A percentile compares a stretch with the other conserved stretches of the same genome.
These are phyloP conservation scores for Cryptococcus maquisensis DNA, from an alignment of 1,284 basidiomycete species.

Conservation along the genomic window DNA sequence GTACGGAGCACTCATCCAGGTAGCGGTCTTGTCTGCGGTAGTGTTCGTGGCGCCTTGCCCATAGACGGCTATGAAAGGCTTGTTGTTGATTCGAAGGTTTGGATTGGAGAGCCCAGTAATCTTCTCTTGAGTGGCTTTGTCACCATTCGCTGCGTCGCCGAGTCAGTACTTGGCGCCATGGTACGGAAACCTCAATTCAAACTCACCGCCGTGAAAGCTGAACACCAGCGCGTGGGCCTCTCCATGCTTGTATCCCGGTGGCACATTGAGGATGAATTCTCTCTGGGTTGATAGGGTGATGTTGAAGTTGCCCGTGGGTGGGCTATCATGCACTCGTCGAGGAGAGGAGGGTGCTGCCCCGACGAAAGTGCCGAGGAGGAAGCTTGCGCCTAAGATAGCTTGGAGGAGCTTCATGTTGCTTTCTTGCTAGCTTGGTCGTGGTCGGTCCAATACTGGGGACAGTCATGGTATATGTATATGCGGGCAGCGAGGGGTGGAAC, in stretches of 20 bases:
- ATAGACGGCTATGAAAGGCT: slow-evolving; percentile 24
- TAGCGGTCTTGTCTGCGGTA: slow-evolving; percentile 17
- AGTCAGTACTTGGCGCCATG: neutral
- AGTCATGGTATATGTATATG: too few species aligned
- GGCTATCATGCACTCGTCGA: neutral
- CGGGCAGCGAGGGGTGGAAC: too few species aligned
- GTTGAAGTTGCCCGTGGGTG: slow-evolving; percentile 4
- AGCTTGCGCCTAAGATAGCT: neutral
- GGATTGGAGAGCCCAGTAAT: slow-evolving; percentile 22
- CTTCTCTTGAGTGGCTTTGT: slow-evolving; percentile 18
- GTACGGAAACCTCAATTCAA: neutral
- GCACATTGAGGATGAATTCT: slow-evolving; percentile 21
- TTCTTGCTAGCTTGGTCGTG: too few species aligned
- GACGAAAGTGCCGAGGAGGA: neutral
- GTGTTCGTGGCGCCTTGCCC: slow-evolving; percentile 26
- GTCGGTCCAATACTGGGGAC: too few species aligned
- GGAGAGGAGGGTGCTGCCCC: neutral
- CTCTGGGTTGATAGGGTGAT: slow-evolving; percentile 16
- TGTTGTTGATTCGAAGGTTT: slow-evolving; percentile 13
- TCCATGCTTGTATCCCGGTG: slow-evolving; percentile 13
- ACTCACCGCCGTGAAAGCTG: slow-evolving; percentile 30
- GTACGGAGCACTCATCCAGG: slow-evolving; percentile 27
- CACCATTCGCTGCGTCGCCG: slow-evolving; percentile 17
- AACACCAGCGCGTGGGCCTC: slow-evolving; percentile 19
- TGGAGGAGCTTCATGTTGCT: neutral